These are phyloP conservation scores for Lentinula guzmanii DNA, from an alignment of 768 basidiomycete species.

Conservation along the genomic window DNA sequence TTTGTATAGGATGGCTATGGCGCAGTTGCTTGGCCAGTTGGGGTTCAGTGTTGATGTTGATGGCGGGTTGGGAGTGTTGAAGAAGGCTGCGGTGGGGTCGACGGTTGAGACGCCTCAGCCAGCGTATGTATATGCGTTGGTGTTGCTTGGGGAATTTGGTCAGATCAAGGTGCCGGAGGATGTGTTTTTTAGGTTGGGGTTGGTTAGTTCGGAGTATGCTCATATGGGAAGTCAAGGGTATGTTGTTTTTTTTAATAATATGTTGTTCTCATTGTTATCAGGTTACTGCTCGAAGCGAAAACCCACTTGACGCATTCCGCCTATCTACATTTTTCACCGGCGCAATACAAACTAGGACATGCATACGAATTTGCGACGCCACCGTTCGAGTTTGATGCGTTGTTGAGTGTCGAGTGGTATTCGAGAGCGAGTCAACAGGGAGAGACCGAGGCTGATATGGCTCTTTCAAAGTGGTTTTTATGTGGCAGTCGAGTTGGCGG, in stretches of 20 bases:
- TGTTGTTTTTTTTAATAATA: neutral
- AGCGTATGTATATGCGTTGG: constrained; percentile 82
- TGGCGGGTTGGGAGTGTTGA: constrained; percentile 64
- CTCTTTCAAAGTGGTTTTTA: constrained; percentile 94
- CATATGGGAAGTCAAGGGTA: constrained; percentile 15
- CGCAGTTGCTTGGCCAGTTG: constrained; percentile 85
- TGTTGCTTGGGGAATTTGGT: constrained; percentile 82
- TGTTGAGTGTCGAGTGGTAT: constrained; percentile 90
- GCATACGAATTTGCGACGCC: constrained; percentile 88
- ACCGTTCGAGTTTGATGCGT: constrained; percentile 71
- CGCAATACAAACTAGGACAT: constrained; percentile 90
- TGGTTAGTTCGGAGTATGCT: constrained; percentile 45
- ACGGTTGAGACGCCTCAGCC: constrained; percentile 80
- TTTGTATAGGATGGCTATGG: constrained; percentile 91
- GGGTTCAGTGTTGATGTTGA: constrained; percentile 46
- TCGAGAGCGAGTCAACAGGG: constrained; percentile 75
- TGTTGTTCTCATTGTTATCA: constrained; percentile 26
- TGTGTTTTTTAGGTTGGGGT: constrained; percentile 43
- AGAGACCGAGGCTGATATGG: constrained; percentile 94
- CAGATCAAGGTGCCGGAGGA: constrained; percentile 48
- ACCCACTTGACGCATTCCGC: constrained; percentile 81
- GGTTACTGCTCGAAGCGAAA: constrained; percentile 50
- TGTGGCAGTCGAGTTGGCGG: constrained; percentile 56
- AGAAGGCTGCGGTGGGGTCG: constrained; percentile 69
- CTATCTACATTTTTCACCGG: constrained; percentile 76